Conservation (phyloP, 495 filamentous ascomycete species). For the Aspergillus carlsbadensis region DNA sequence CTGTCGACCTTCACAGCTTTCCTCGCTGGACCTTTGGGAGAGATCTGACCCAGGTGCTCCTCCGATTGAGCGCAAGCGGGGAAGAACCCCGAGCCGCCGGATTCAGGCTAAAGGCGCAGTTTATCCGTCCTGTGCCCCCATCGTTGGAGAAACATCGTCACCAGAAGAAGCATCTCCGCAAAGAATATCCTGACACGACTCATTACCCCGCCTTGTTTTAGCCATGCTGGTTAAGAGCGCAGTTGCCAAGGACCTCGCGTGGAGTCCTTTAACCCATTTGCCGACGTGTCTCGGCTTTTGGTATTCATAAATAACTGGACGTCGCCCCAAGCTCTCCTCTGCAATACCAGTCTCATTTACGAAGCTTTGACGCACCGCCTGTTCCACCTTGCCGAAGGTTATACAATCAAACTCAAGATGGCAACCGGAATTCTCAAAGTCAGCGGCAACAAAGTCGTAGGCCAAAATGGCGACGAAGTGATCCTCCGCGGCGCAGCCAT, state of each 20-base stretch:
- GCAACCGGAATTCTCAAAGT: constrained; percentile 42
- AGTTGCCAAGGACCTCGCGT: neutral
- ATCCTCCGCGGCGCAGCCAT: constrained; percentile 51
- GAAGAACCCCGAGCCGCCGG: neutral
- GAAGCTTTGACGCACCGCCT: too few species aligned
- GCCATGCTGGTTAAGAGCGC: neutral
- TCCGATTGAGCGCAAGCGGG: neutral
- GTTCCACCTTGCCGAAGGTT: neutral
- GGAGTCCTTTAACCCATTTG: neutral
- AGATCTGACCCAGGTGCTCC: too few species aligned
- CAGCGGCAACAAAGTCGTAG: constrained; percentile 44
- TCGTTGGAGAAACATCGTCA: neutral
- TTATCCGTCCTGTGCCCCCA: neutral
- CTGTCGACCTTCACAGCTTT: neutral
- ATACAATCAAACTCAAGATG: constrained; percentile 18
- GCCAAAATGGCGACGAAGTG: constrained; percentile 42
- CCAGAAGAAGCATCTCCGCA: neutral
- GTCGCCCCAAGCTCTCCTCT: neutral
- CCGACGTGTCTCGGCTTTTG: neutral
- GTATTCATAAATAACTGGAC: neutral
- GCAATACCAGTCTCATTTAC: too few species aligned
- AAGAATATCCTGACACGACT: neutral
- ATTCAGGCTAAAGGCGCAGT: neutral
- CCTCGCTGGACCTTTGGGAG: too few species aligned
- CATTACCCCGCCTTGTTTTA: constrained; percentile 2